phyloP scores from a whole-genome alignment of 2,329 filamentous ascomycete species.

The Phyllosticta paracitricarpa region DNA sequence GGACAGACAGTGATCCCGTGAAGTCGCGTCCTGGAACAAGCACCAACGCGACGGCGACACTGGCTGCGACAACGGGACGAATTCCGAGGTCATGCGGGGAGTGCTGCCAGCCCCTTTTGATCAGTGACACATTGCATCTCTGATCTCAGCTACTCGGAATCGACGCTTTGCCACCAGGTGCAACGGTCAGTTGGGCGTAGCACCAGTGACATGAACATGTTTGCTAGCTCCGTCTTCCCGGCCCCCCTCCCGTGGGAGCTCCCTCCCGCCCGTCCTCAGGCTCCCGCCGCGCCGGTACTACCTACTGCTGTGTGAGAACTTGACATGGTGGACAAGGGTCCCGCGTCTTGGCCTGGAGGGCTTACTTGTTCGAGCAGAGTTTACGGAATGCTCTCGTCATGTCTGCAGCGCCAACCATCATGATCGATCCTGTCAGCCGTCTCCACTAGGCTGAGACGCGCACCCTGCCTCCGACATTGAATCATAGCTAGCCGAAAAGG shows the following conservation, averaged over 20 bases:
- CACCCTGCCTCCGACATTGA: not conserved
- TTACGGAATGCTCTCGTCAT: not conserved
- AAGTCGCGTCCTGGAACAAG: not conserved
- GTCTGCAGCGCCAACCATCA: not conserved
- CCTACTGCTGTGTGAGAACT: too few species aligned
- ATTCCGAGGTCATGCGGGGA: not conserved
- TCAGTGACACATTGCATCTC: not conserved
- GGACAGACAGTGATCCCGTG: not conserved
- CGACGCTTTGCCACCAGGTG: not conserved
- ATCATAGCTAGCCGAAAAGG: constrained; percentile 1
- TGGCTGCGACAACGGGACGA: not conserved
- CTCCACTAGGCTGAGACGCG: not conserved
- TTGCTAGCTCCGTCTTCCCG: not conserved
- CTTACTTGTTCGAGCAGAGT: too few species aligned
- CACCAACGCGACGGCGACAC: not conserved
- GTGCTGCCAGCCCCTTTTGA: not conserved
- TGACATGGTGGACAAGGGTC: not conserved
- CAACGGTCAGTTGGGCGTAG: not conserved
- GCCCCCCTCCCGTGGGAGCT: not conserved
- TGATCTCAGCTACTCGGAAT: not conserved
- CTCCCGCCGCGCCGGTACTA: too few species aligned
- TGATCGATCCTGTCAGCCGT: not conserved
- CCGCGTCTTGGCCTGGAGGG: not conserved
- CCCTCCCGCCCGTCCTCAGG: not conserved
- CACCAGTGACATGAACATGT: not conserved